Evolutionary conservation across 2,329 filamentous ascomycete species (phyloP), one percentile per base, ranked within the genome.

Genomic region (Parastagonospora avenae): DNA sequence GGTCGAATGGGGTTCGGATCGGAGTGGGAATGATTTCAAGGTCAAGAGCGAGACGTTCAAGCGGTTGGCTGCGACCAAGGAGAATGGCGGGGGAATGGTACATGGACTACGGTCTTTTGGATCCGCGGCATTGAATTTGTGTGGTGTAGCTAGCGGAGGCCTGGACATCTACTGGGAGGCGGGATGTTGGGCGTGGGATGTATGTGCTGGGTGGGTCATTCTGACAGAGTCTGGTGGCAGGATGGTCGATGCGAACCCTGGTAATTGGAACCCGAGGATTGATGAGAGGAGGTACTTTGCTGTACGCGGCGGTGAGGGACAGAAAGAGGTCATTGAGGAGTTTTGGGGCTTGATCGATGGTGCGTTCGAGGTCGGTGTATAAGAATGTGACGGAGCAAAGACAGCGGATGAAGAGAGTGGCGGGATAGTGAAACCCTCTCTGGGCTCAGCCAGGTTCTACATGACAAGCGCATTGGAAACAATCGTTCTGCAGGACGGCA

Each of bases 131-230:
- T 76, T 93, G 63, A 92, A 92, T 71, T 73, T 92, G 14, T 90
- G 88, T 50, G 82, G 80, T 33, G 86, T 91, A 3, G 90, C 90
- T 2, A 82, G 84, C 8, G 90, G 90, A 0, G 81, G 85, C 70
- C 62, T 91, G 24, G 90, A 93, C 69, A 64, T 85, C 16, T 93
- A 91, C 70, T 93, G 90, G 90, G 90, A 93, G 75, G 89, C 87
- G 32, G 90, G 90, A 0, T 91, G 88, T 72, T 93, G 89, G 83
- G 88, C 89, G 1, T 93, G 90, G 90, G 90, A 93, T 70, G 90
- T 93, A 2, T 90, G 88, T 67, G 90, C 90, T 4, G 90, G 86
- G 0, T 92, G 89, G 90, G 85, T 87, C 50, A 87, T 93, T 53
- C 76, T 93, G 24, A 76, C 77, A 28, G 90, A 93, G 77, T 88